phyloP scores from a whole-genome alignment of 2,329 filamentous ascomycete genomes.

The Fusarium nematophilum region DNA sequence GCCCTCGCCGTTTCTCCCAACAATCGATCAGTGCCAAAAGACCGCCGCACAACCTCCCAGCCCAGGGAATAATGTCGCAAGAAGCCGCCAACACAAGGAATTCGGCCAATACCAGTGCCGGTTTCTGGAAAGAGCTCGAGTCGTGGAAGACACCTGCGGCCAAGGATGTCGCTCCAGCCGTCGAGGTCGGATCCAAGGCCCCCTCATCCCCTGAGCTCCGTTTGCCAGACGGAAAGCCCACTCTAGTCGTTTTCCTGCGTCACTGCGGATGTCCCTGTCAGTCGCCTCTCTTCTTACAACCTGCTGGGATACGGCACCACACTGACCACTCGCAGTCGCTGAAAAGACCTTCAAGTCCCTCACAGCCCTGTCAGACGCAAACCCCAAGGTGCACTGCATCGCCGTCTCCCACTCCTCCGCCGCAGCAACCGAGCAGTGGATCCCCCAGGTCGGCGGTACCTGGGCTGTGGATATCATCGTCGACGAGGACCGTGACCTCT shows the following conservation, averaged over 20 bases:
- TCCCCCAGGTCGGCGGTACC: conserved; percentile 65
- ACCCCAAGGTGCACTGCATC: conserved; percentile 65
- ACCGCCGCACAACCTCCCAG: neutral
- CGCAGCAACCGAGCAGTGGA: conserved; percentile 67
- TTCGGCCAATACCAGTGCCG: conserved; percentile 15
- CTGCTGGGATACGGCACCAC: neutral
- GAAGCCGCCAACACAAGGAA: conserved; percentile 6
- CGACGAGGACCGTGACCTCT: conserved; percentile 69
- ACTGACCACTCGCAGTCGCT: conserved; percentile 61
- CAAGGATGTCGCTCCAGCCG: conserved; percentile 59
- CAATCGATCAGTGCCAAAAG: neutral
- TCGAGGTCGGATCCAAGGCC: conserved; percentile 65
- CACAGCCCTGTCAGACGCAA: conserved; percentile 60
- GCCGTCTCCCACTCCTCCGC: conserved; percentile 71
- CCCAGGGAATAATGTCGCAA: conserved; percentile 27
- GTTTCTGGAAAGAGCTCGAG: conserved; percentile 53
- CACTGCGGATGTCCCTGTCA: conserved; percentile 81
- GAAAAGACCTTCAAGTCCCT: conserved; percentile 73
- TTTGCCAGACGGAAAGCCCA: conserved; percentile 66
- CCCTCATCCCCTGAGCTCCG: conserved; percentile 64
- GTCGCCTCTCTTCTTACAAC: conserved; percentile 37
- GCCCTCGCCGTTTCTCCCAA: neutral
- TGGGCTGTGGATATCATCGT: conserved; percentile 69
- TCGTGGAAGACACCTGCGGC: conserved; percentile 54
- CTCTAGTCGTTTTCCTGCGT: conserved; percentile 74